Evolutionary conservation across 1,284 basidiomycete genomes (phyloP).

Genomic region (Exobasidium rhododendri): DNA sequence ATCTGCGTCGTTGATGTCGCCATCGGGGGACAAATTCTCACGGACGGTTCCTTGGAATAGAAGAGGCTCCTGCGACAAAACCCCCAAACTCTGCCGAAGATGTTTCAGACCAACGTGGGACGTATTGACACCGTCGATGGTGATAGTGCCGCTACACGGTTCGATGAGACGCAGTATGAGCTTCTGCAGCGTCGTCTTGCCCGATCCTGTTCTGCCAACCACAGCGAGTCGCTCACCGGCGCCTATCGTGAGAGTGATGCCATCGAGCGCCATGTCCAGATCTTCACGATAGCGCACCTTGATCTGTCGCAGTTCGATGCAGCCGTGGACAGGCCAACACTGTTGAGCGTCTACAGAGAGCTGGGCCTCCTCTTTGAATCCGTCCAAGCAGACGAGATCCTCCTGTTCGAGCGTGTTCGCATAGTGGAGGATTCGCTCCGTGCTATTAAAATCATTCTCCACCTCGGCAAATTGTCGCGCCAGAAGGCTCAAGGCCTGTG

Average conservation of each 20-base stretch:
- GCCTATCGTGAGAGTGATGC: slow-evolving; percentile 59
- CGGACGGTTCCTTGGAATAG: slow-evolving; percentile 42
- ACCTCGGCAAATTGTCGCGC: slow-evolving; percentile 64
- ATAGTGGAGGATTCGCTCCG: slow-evolving; percentile 70
- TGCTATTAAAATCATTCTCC: slow-evolving; percentile 68
- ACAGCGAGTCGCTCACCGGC: slow-evolving; percentile 80
- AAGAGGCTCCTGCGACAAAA: slow-evolving; percentile 57
- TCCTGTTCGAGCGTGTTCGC: slow-evolving; percentile 57
- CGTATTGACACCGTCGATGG: slow-evolving; percentile 56
- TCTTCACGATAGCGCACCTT: slow-evolving; percentile 59
- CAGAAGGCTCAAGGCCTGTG: slow-evolving; percentile 71
- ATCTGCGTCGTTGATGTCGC: slow-evolving; percentile 37
- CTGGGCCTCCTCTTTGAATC: background rate
- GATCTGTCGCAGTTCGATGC: slow-evolving; percentile 57
- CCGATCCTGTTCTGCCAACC: slow-evolving; percentile 64
- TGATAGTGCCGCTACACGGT: slow-evolving; percentile 26
- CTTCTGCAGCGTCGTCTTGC: slow-evolving; percentile 52
- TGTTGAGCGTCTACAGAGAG: slow-evolving; percentile 1
- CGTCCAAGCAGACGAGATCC: background rate
- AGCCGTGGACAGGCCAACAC: slow-evolving; percentile 58
- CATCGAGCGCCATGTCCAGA: slow-evolving; percentile 59
- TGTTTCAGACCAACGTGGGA: slow-evolving; percentile 57
- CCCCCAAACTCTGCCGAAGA: slow-evolving; percentile 59
- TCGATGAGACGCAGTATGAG: slow-evolving; percentile 46
- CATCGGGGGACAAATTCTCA: slow-evolving; percentile 36